Evolutionary conservation across 371 early-diverging fungal genomes (phyloP), one percentile per base, ranked within the genome.

Genomic region (Chytridiales sp.): DNA sequence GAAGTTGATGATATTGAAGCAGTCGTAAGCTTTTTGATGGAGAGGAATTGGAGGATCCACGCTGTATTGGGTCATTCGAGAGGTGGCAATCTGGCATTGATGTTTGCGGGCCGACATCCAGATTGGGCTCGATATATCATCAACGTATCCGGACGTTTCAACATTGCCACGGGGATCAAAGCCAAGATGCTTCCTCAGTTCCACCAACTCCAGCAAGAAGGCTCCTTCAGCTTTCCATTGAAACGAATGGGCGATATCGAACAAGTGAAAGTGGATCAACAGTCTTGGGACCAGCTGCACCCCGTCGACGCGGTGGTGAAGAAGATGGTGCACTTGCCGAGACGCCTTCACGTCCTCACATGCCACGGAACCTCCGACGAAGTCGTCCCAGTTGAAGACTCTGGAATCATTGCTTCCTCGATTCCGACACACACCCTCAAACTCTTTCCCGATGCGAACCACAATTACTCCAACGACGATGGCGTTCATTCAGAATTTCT

Each of bases 291-390:
- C n/a, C n/a, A n/a, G n/a, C n/a, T n/a, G n/a, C n/a, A n/a, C n/a
- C n/a, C n/a, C n/a, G n/a, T n/a, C n/a, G n/a, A n/a, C n/a, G n/a
- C n/a, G n/a, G n/a, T n/a, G n/a, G n/a, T n/a, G n/a, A n/a, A n/a
- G n/a, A n/a, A n/a, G n/a, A n/a, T n/a, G n/a, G n/a, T n/a, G n/a
- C n/a, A n/a, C 40, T 35, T 54, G 6, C 53, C 55, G 19, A 3
- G n/a, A 4, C 9, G 29, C 42, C 53, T 61, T 2, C 21, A 15
- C 22, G 44, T 61, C 22, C 47, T 61, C 8, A 54, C 57, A 15
- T 15, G n/a, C n/a, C 51, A 50, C 47, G 62, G 62, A 3, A 26
- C 51, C n/a, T 6, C 15, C 32, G 62, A 61, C 41, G 21, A 47
- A 4, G 34, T 57, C 31, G 47, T 61, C n/a, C 62, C 62, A 3